Evolutionary conservation across 768 basidiomycete species (phyloP), one percentile per base, ranked within the genome.

Genomic region (Boletus pseudo-olivaceus): DNA sequence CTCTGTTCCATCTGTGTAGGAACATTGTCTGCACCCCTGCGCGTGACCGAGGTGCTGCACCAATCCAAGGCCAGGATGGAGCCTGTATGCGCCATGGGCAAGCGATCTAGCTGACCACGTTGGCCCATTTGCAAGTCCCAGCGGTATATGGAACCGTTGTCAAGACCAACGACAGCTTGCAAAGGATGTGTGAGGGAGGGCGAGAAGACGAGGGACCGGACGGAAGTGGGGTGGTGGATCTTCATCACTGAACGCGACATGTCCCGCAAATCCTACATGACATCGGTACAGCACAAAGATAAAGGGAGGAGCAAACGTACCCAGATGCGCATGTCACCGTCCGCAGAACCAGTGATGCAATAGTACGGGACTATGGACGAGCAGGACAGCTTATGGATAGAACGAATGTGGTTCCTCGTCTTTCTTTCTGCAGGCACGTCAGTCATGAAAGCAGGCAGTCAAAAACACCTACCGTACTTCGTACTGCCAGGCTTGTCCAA

Each of bases 41-140:
- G 56, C 30, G 59, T 40, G 34, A 57, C 53, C 11, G 72, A 66
- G 32, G 72, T 71, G 40, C 61, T 72, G 45, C 79, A 79, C 90
- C 90, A 93, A 58, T 90, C 89, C 20, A 92, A 70, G 3, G 87
- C 73, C 3, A 89, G 82, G 11, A 93, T 82, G 7, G 89, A 78
- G 0, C 83, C 82, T 7, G 80, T 76, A 70, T 93, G 90, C 0
- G 90, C 90, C 7, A 90, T 81, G 7, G 83, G 79, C 19, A 92
- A 72, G 20, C 84, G 82, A 63, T 90, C 90, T 0, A 90, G 74
- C 46, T 82, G 78, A 5, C 88, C 87, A 7, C 83, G 80, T 59
- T 87, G 86, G 5, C 87, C 88, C 81, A 86, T 85, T 60, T 82
- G 80, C 49, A 92, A 72, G 62, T 93, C 90, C 88, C 90, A 92